phyloP scores from a whole-genome alignment of 2,329 filamentous ascomycete genomes.

The Trichoderma arundinaceum region DNA sequence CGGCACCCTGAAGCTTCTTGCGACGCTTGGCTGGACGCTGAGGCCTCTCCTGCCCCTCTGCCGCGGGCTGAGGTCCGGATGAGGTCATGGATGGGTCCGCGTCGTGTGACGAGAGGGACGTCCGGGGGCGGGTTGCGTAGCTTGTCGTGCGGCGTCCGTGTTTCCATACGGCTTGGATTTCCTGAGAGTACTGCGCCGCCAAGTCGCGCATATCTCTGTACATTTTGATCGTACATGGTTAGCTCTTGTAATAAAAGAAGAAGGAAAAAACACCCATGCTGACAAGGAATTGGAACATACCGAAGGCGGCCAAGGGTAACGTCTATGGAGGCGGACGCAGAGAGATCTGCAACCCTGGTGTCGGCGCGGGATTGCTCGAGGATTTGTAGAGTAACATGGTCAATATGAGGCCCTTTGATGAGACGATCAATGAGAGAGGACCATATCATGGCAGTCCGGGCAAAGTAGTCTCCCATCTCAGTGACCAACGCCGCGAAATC shows the following conservation, averaged over 20 bases:
- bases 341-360: constrained; percentile 41
- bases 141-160: constrained; percentile 33
- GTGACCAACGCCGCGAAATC: constrained; percentile 41
- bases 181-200: constrained; percentile 44
- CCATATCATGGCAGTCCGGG: constrained; percentile 44
- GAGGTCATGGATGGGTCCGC: constrained; percentile 30
- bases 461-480: constrained; percentile 47
- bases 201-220: constrained; percentile 45
- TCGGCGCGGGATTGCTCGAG: constrained; percentile 39
- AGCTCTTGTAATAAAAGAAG: background rate
- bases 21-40: constrained; percentile 34
- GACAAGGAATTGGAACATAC: constrained; percentile 38
- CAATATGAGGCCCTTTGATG: constrained; percentile 44
- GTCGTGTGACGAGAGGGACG: constrained; percentile 37
- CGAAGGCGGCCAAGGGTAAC: constrained; percentile 43
- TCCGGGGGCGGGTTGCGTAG: constrained; percentile 32
- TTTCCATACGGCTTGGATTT: constrained; percentile 44
- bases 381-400: constrained; percentile 38
- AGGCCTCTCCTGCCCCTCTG: constrained; percentile 36
- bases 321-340: constrained; percentile 42
- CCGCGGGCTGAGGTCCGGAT: constrained; percentile 33
- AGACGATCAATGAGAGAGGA: constrained; percentile 44
- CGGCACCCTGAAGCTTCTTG: constrained; percentile 37
- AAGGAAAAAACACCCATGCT: too few relatives aligned
- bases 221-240: constrained; percentile 26